Conservation (phyloP, 768 basidiomycete genomes). For the Chalciporus chontae region DNA sequence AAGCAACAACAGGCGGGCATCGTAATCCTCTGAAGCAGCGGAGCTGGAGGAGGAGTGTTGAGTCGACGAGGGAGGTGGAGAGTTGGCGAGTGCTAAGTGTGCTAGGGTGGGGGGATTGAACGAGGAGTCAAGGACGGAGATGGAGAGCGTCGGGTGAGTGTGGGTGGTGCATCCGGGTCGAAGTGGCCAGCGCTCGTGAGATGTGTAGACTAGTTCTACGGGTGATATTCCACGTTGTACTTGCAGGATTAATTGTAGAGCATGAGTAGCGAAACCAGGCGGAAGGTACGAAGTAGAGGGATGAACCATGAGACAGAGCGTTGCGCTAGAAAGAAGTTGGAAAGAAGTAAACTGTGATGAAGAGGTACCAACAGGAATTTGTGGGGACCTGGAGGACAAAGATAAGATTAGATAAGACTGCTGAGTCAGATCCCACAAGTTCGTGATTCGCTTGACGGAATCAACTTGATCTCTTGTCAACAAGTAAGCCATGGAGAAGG, state of each 20-base stretch:
- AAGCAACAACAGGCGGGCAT: slow-evolving; percentile 74
- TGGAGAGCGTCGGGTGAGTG: slow-evolving; percentile 34
- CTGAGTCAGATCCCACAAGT: slow-evolving; percentile 19
- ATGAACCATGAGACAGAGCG: slow-evolving; percentile 3
- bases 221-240: slow-evolving; percentile 45
- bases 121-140: slow-evolving; percentile 85
- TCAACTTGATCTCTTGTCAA: slow-evolving; percentile 6
- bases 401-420: slow-evolving; percentile 20
- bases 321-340: neutral
- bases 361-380: too few relatives aligned
- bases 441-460: neutral
- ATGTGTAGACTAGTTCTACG: slow-evolving; percentile 58
- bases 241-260: slow-evolving; percentile 19
- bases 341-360: neutral
- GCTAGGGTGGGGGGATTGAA: slow-evolving; percentile 91
- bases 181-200: slow-evolving; percentile 67
- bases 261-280: slow-evolving; percentile 18
- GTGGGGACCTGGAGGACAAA: neutral
- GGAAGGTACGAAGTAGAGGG: slow-evolving; percentile 6
- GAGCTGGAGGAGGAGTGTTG: neutral
- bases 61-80: slow-evolving; percentile 24
- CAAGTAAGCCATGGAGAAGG: slow-evolving; percentile 54
- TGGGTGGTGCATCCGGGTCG: slow-evolving; percentile 24
- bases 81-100: slow-evolving; percentile 72
- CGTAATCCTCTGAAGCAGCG: slow-evolving; percentile 38